Evolutionary conservation across 148 eudicot species (phyloP).

Genomic region (Fagopyrum esculentum): DNA sequence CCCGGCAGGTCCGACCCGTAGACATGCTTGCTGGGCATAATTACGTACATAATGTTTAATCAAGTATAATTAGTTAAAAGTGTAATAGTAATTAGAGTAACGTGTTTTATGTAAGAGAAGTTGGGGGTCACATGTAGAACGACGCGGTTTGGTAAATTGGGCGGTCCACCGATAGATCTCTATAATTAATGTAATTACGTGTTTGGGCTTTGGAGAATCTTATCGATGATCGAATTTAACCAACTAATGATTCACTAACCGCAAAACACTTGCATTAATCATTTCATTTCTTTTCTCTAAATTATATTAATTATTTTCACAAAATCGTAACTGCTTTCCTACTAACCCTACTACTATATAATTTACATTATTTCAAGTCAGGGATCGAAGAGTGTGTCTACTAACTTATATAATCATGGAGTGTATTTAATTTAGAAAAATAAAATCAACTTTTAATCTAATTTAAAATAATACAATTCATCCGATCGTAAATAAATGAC

Average conservation of each 20-base stretch:
- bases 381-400: no score
- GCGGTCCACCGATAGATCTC: slow-evolving; percentile 5
- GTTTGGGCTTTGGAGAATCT: background rate
- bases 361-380: no score
- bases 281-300: background rate
- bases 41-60: no score
- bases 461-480: no score
- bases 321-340: background rate
- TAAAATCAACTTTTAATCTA: no score
- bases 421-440: no score
- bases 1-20: no score
- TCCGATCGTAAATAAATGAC: no score
- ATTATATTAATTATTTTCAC: background rate
- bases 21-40: no score
- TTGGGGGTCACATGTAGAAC: background rate
- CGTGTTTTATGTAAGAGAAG: background rate
- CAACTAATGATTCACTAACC: slow-evolving; percentile 4
- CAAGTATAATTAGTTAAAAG: no score
- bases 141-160: background rate
- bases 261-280: background rate
- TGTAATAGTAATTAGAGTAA: no score
- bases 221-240: background rate
- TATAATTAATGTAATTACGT: slow-evolving; percentile 1
- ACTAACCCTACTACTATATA: background rate
- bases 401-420: no score